These are phyloP conservation scores for Globisporangium heterothallicum DNA, from an alignment of 352 stramenopile species.

Conservation along the genomic window DNA sequence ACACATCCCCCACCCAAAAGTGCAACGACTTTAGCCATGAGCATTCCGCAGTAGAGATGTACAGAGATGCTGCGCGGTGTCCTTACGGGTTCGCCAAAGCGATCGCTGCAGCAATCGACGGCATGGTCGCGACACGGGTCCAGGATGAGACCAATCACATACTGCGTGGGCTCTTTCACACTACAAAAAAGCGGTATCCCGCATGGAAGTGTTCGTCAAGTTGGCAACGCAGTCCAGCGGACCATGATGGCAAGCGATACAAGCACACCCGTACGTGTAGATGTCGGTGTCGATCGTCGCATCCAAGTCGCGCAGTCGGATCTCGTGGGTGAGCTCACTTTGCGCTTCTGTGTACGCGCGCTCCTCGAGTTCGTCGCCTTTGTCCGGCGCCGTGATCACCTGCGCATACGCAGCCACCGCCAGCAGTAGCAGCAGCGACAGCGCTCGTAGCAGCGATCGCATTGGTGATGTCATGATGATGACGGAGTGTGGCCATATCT, in stretches of 20 bases:
- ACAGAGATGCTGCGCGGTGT: neutral
- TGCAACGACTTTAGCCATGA: neutral
- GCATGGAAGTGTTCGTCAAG: too few species aligned
- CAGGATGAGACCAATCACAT: conserved; percentile 74
- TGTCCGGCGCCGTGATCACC: conserved; percentile 64
- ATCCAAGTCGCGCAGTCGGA: conserved; percentile 32
- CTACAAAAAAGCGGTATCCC: too few species aligned
- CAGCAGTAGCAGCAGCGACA: neutral
- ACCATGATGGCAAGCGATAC: too few species aligned
- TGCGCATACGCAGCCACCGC: conserved; percentile 13
- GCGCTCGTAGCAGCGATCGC: neutral
- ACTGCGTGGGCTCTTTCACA: conserved; percentile 48
- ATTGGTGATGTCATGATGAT: neutral
- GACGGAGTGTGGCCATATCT: too few species aligned
- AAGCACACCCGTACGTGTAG: conserved; percentile 36
- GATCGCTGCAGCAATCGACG: conserved; percentile 68
- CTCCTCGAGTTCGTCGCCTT: conserved; percentile 59
- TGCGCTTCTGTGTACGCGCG: conserved; percentile 45
- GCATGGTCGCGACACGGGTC: conserved; percentile 63
- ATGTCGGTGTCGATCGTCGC: conserved; percentile 56
- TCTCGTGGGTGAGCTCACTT: conserved; percentile 27
- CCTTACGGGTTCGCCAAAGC: conserved; percentile 70
- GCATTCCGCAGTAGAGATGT: neutral
- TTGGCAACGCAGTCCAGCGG: too few species aligned
- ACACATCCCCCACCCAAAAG: neutral